A percentile compares a stretch with the other conserved stretches of the same genome.
Evolutionary conservation across 2,329 filamentous ascomycete species (phyloP).

Genomic region (Arthrobotrys megalospora): DNA sequence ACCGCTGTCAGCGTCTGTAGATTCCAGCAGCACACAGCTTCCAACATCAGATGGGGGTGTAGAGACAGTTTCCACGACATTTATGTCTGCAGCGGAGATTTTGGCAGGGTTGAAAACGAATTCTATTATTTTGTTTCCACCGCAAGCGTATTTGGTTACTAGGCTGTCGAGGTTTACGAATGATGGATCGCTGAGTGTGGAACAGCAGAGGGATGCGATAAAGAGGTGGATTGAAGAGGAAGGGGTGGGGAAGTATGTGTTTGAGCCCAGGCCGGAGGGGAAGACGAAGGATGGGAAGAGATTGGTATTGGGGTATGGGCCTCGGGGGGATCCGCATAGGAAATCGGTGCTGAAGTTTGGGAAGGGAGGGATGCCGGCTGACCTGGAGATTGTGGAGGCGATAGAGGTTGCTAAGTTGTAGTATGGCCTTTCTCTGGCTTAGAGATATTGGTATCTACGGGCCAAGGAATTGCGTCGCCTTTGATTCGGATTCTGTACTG

Average conservation of each 20-base stretch:
- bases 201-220: constrained; percentile 67
- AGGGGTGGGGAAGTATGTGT: constrained; percentile 72
- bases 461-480: too few species aligned
- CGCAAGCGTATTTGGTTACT: constrained; percentile 82
- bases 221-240: constrained; percentile 73
- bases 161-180: constrained; percentile 73
- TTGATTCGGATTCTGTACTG: background rate
- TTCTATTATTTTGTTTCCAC: constrained; percentile 88
- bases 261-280: constrained; percentile 71
- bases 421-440: background rate
- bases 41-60: constrained; percentile 79
- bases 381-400: constrained; percentile 72
- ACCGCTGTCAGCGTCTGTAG: constrained; percentile 68
- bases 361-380: constrained; percentile 70
- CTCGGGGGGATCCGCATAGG: constrained; percentile 74
- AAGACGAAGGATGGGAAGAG: constrained; percentile 69
- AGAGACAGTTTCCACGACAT: constrained; percentile 81
- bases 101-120: constrained; percentile 75
- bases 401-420: constrained; percentile 68
- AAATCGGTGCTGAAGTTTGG: constrained; percentile 74
- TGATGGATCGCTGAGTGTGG: constrained; percentile 67
- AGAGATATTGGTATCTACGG: too few species aligned
- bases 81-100: constrained; percentile 69
- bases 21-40: constrained; percentile 19
- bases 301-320: constrained; percentile 72